A percentile compares a stretch with the other conserved stretches of the same genome.
Evolutionary conservation across 345 rosid species (phyloP).

Genomic region (Luvunga scandens): DNA sequence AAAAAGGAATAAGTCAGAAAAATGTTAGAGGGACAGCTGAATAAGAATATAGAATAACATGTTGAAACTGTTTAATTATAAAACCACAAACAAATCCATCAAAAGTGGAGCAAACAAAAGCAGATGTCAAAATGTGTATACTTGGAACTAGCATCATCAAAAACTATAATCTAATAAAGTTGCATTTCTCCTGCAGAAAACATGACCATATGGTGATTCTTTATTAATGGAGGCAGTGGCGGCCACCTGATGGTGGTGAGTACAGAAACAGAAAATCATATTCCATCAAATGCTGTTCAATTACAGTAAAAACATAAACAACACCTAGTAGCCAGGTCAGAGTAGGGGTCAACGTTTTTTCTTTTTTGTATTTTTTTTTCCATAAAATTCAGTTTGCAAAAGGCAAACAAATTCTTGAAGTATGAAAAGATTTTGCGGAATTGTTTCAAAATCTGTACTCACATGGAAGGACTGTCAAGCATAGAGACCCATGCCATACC

Average conservation of each 20-base stretch:
- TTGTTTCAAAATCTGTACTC: constrained; percentile 30
- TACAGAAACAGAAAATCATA: neutral
- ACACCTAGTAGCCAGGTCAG: neutral
- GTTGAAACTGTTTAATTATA: neutral
- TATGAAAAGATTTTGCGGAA: constrained; percentile 5
- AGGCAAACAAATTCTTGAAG: neutral
- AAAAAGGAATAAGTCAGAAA: neutral
- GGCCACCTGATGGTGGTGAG: neutral
- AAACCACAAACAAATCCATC: neutral
- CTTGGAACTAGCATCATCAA: neutral
- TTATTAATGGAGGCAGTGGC: neutral
- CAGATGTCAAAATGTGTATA: neutral
- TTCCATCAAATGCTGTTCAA: neutral
- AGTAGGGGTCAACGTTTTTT: neutral
- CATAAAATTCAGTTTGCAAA: neutral
- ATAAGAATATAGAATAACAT: neutral
- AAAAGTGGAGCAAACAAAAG: neutral
- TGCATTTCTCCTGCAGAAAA: neutral
- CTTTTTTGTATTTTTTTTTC: neutral
- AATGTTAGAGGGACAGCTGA: constrained; percentile 6
- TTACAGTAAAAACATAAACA: neutral
- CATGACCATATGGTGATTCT: neutral
- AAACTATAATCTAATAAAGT: neutral
- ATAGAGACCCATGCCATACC: constrained; percentile 87
- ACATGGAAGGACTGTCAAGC: constrained; percentile 57